Evolutionary conservation across 805 yeast genomes (phyloP).

Genomic region (Ogataea populi-albae): DNA sequence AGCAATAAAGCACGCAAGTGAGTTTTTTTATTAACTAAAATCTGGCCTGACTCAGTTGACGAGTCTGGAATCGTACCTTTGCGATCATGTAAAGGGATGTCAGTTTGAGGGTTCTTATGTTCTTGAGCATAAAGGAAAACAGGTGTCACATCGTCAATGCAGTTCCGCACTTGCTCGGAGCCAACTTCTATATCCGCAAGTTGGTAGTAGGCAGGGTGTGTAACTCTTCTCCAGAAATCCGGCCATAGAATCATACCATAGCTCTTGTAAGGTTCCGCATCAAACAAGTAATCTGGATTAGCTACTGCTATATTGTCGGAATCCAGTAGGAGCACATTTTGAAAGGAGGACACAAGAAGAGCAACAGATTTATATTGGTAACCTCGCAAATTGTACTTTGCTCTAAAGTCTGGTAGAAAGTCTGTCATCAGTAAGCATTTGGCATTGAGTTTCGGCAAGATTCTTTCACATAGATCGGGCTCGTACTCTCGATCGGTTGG

Average conservation of each 20-base stretch:
- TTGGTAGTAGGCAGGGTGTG: conserved; percentile 47
- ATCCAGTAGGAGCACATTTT: conserved; percentile 49
- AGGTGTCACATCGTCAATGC: conserved; percentile 30
- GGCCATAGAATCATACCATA: conserved; percentile 58
- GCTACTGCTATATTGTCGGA: conserved; percentile 51
- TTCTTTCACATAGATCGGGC: conserved; percentile 38
- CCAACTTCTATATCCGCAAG: conserved; percentile 40
- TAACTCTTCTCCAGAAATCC: conserved; percentile 57
- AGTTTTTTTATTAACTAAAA: conserved; percentile 45
- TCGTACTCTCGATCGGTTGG: conserved; percentile 47
- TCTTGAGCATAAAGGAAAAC: conserved; percentile 15
- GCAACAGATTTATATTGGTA: conserved; percentile 51
- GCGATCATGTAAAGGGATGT: conserved; percentile 48
- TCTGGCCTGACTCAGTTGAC: conserved; percentile 57
- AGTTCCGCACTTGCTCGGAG: conserved; percentile 31
- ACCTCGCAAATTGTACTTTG: conserved; percentile 35
- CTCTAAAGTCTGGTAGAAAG: conserved; percentile 41
- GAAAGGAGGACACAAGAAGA: conserved; percentile 49
- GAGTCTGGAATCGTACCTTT: conserved; percentile 52
- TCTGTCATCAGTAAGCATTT: conserved; percentile 55
- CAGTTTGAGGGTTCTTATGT: conserved; percentile 11
- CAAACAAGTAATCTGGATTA: conserved; percentile 51
- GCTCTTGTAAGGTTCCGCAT: conserved; percentile 49
- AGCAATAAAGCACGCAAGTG: conserved; percentile 47
- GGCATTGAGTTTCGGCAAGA: conserved; percentile 51